phyloP scores from a whole-genome alignment of 1,284 basidiomycete genomes.

The Heterobasidion occidentale region DNA sequence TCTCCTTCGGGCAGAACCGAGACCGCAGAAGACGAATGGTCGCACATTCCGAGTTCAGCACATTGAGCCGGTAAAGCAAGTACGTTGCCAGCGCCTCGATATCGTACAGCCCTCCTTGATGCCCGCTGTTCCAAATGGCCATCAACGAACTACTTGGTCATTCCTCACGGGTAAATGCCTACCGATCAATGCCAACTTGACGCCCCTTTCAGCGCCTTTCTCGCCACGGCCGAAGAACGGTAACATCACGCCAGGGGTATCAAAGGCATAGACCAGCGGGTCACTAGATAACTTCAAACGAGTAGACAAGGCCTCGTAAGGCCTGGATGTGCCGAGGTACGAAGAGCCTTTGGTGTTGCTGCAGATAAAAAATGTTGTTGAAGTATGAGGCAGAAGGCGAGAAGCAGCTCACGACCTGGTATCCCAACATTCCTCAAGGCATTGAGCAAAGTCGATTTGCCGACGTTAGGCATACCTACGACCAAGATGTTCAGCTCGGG shows the following conservation, averaged over 20 bases:
- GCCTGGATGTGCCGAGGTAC: conserved; percentile 85
- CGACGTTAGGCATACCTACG: conserved; percentile 98
- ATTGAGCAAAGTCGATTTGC: conserved; percentile 93
- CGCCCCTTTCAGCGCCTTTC: conserved; percentile 80
- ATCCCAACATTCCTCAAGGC: conserved; percentile 87
- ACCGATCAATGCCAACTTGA: conserved; percentile 93
- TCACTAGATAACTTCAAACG: conserved; percentile 74
- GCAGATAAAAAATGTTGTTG: conserved; percentile 2
- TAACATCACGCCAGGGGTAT: conserved; percentile 96
- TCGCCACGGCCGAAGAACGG: conserved; percentile 88
- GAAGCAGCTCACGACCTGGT: conserved; percentile 55
- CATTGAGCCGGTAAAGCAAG: conserved; percentile 81
- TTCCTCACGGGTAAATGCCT: conserved; percentile 13
- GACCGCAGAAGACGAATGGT: conserved; percentile 8
- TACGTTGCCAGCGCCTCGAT: conserved; percentile 81
- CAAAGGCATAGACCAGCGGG: conserved; percentile 88
- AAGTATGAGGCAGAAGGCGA: conserved; percentile 1
- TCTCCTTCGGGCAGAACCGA: not conserved
- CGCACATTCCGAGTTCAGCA: conserved; percentile 66
- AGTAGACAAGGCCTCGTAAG: conserved; percentile 81
- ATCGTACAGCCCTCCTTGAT: conserved; percentile 94
- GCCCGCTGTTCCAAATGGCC: conserved; percentile 53
- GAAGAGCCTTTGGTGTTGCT: conserved; percentile 79
- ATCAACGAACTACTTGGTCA: not conserved
- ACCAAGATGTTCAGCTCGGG: conserved; percentile 83